Evolutionary conservation across 352 stramenopile genomes (phyloP), one percentile per base, ranked within the genome.

Genomic region (Globisporangium solare): DNA sequence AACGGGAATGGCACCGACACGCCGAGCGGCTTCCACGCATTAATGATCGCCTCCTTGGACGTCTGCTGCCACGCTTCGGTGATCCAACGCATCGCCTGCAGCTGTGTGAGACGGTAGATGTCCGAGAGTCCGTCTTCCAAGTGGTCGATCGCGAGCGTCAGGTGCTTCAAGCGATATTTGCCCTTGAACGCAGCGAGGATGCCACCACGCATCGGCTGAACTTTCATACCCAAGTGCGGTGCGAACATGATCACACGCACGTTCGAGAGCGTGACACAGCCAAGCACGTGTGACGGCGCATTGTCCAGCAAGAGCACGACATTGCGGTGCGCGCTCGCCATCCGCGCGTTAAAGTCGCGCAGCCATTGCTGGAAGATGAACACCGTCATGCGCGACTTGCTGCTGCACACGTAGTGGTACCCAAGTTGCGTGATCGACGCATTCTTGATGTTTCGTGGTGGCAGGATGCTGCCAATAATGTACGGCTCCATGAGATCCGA

Each of bases 341-440:
- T 94, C 51, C 82, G 81, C 20, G 80, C 79, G 53, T 94, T 94
- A 46, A 94, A 91, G 56, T 92, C 82, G 10, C 82, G 82, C 22
- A 94, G 63, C 84, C 84, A 94, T 54, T 92, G 81, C 72, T 94
- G 82, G 64, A 94, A 94, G 58, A 94, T 92, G 57, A 92, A 90
- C 32, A 92, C 80, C 13, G 84, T 94, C 84, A 94, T 94, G 56
- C 82, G 83, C 18, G 80, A 71, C 64, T 87, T 86, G 68, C 76
- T 86, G 62, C 78, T 92, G 68, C 76, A 88, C 20, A 92, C 78
- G 67, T 94, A 94, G 72, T 94, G 83, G 64, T 91, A 94, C 7
- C 84, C 84, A 17, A 92, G 71, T 59, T 92, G 81, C 56, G 79
- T 79, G 56, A 89, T 86, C 8, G 79, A 88, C 22, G 82, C 77